Conservation (phyloP, 805 yeast species). For the Babjeviella inositovora region DNA sequence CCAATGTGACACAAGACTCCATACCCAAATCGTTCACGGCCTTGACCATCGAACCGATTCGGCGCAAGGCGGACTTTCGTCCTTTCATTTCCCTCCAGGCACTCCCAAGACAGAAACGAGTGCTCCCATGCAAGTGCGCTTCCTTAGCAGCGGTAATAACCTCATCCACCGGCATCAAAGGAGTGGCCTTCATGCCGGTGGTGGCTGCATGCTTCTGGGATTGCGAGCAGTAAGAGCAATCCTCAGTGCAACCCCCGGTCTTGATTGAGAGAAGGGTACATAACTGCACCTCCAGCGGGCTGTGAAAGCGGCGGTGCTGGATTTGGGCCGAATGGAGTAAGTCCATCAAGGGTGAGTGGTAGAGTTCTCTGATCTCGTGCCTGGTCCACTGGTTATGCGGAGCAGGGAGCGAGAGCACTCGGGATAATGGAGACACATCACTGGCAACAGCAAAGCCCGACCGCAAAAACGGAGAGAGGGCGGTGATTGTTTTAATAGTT, state of each 20-base stretch:
- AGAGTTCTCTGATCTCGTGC: conserved; percentile 41
- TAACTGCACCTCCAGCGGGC: conserved; percentile 55
- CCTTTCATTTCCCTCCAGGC: conserved; percentile 84
- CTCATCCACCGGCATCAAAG: conserved; percentile 40
- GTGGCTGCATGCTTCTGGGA: conserved; percentile 49
- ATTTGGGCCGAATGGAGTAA: conserved; percentile 41
- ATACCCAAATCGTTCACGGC: conserved; percentile 48
- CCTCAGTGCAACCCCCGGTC: conserved; percentile 73
- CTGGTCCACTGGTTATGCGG: conserved; percentile 37
- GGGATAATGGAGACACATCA: no score
- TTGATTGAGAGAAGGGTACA: conserved; percentile 66
- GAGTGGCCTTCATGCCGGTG: conserved; percentile 61
- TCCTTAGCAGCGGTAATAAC: conserved; percentile 46
- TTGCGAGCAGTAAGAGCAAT: conserved; percentile 72
- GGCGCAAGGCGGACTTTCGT: conserved; percentile 47
- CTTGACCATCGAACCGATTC: conserved; percentile 48
- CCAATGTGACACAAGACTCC: conserved; percentile 72
- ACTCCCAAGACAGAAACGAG: conserved; percentile 75
- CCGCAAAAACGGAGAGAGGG: no score
- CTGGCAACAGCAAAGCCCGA: no score
- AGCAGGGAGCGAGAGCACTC: no score
- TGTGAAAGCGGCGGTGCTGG: conserved; percentile 52
- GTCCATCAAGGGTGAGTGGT: conserved; percentile 50
- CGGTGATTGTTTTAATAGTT: no score
- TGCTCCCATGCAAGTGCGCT: conserved; percentile 57